Base-by-base conservation (phyloP, 768 basidiomycete species). In the Amanita thiersii region DNA sequence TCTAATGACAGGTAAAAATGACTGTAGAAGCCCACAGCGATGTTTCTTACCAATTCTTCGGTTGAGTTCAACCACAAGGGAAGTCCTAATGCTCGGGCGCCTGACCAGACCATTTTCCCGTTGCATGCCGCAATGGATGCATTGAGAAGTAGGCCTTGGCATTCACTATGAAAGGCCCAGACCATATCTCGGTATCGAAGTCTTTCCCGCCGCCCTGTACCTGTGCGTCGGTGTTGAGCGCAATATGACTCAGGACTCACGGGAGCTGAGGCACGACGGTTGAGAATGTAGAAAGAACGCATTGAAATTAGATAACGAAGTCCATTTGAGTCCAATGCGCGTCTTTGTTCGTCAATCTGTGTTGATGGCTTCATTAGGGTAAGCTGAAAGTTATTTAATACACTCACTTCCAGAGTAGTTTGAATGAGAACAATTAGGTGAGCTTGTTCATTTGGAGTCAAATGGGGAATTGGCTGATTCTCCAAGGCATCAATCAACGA, bases 81-180 rank as follows among this genome's bases (percentile, higher is more conserved):
- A 10, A 97, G 65, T 1, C 96, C 94, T 9, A 96, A 59, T 1
- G 86, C 81, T 52, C 81, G 74, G 0, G 94, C 92, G 56, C 94
- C 88, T 11, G 72, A 65, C 94, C 94, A 98, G 26, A 75, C 59
- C 81, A 97, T 87, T 62, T 88, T 94, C 0, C 80, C 83, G 26
- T 75, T 74, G 51, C 88, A 93, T 9, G 85, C 81, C 3, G 71
- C 62, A 11, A 71, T 71, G 2, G 86, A 85, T 3, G 82, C 79
- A 19, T 70, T 65, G 39, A 96, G 58, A 3, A 99, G 60, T 33
- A 97, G 58, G 12, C 86, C 89, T 53, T 99, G 92, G 53, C 81
- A 88, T 60, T 96, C 91, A 54, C 92, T 96, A 52, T 96, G 86
- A 56, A 85, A 93, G 0, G 93, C 94, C 93, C 94, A 99, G 19